Percentiles rank a stretch among this genome's conserved stretches.
These are phyloP conservation scores for Nakazawaea pomicola DNA, from an alignment of 805 yeast species.

Conservation along the genomic window DNA sequence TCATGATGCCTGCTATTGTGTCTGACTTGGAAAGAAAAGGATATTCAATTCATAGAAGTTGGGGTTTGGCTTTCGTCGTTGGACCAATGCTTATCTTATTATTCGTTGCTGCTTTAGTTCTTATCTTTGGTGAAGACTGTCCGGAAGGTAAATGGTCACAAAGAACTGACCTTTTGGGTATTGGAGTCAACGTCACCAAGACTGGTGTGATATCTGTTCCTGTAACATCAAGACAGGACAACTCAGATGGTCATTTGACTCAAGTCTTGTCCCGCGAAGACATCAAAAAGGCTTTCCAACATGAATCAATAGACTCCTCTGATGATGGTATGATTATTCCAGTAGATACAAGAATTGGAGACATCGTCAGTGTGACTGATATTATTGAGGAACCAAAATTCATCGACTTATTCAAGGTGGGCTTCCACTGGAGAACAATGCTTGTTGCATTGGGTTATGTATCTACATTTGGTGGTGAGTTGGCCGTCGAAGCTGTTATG, in stretches of 20 bases:
- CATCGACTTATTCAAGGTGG: slow-evolving; percentile 14
- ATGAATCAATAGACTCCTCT: slow-evolving; percentile 1
- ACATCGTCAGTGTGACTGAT: slow-evolving; percentile 19
- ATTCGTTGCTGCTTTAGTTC: slow-evolving; percentile 20
- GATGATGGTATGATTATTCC: slow-evolving; percentile 11
- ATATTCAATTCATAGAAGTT: slow-evolving; percentile 20
- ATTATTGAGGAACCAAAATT: slow-evolving; percentile 23
- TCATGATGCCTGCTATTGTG: slow-evolving; percentile 26
- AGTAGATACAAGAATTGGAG: slow-evolving; percentile 16
- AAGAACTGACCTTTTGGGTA: slow-evolving; percentile 21
- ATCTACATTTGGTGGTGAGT: slow-evolving; percentile 26
- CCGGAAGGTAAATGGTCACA: slow-evolving; percentile 31
- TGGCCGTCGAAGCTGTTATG: slow-evolving; percentile 24
- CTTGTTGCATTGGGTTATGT: slow-evolving; percentile 23
- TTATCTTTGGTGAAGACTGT: slow-evolving; percentile 27
- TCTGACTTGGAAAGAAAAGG: slow-evolving; percentile 17
- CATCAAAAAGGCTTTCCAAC: slow-evolving; percentile 2
- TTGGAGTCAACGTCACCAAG: slow-evolving; percentile 21
- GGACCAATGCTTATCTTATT: slow-evolving; percentile 28
- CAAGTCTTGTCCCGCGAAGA: slow-evolving; percentile 3
- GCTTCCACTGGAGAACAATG: slow-evolving; percentile 24
- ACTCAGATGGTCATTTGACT: neutral
- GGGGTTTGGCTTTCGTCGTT: slow-evolving; percentile 24
- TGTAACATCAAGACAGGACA: slow-evolving; percentile 6
- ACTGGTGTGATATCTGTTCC: slow-evolving; percentile 20